A percentile compares a stretch with the other conserved stretches of the same genome.
Evolutionary conservation across 371 early-diverging fungal genomes (phyloP).

Genomic region (Dichotomocladium elegans): DNA sequence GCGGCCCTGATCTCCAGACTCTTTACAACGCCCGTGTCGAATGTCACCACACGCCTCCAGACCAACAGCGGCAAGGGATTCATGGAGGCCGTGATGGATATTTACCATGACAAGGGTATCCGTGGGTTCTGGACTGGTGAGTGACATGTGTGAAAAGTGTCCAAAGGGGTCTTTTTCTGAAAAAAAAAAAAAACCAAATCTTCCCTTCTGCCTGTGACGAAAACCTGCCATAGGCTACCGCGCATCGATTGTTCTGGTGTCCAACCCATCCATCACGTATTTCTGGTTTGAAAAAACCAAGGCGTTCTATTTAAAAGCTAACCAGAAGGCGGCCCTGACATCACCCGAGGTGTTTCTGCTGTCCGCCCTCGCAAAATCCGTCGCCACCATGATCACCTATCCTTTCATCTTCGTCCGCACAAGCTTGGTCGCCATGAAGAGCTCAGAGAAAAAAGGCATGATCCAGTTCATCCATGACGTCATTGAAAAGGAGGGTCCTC

Average conservation of each 20-base stretch:
- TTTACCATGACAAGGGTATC: conserved; percentile 47
- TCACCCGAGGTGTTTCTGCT: conserved; percentile 52
- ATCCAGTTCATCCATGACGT: conserved; percentile 36
- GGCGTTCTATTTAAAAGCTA: conserved; percentile 23
- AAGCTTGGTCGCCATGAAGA: conserved; percentile 29
- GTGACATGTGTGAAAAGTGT: no score
- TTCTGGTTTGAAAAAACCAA: conserved; percentile 59
- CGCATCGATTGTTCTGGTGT: conserved; percentile 53
- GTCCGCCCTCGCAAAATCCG: conserved; percentile 52
- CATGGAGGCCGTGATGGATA: conserved; percentile 21
- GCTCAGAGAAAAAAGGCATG: conserved; percentile 29
- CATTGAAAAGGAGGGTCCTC: conserved; percentile 39
- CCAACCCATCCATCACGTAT: conserved; percentile 62
- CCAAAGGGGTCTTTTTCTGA: no score
- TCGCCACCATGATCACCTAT: conserved; percentile 58
- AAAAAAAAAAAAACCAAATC: no score
- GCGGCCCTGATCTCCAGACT: conserved; percentile 57
- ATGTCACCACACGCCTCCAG: conserved; percentile 53
- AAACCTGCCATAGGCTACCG: conserved; percentile 52
- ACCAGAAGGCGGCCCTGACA: conserved; percentile 29
- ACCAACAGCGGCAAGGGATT: conserved; percentile 23
- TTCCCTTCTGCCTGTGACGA: no score
- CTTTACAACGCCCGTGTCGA: conserved; percentile 58
- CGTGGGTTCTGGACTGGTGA: conserved; percentile 57
- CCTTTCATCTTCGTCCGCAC: conserved; percentile 58